These are phyloP conservation scores for Pseudozyma pruni DNA, from an alignment of 1,284 basidiomycete genomes.

Conservation along the genomic window DNA sequence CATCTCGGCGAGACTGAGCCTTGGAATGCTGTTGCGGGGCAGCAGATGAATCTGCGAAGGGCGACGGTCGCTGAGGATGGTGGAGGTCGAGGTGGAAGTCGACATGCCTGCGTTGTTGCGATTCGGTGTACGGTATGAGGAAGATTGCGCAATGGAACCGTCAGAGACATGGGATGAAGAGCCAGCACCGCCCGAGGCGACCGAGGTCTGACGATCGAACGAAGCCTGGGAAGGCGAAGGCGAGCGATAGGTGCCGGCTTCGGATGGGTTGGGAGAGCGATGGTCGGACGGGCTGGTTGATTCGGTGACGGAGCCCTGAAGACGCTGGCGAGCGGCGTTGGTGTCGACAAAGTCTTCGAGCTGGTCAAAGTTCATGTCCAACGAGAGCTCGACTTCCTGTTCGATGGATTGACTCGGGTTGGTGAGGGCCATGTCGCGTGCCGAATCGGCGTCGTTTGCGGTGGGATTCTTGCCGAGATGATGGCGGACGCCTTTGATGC, in stretches of 20 bases:
- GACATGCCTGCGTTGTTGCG: constrained; percentile 26
- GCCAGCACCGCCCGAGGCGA: constrained; percentile 18
- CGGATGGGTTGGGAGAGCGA: constrained; percentile 33
- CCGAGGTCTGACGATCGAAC: constrained; percentile 29
- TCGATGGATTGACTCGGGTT: constrained; percentile 40
- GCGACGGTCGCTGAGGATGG: constrained; percentile 42
- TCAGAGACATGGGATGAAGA: constrained; percentile 37
- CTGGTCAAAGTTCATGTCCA: constrained; percentile 81
- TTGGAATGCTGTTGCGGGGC: constrained; percentile 34
- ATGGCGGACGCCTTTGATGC: constrained; percentile 47
- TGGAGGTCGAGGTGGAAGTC: constrained; percentile 25
- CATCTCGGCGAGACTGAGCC: constrained; percentile 45
- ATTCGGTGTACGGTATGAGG: constrained; percentile 15
- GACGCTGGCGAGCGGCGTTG: constrained; percentile 42
- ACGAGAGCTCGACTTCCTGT: constrained; percentile 62
- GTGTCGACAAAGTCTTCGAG: constrained; percentile 85
- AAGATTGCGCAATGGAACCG: constrained; percentile 10
- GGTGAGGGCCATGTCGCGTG: constrained; percentile 16
- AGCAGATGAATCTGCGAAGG: constrained; percentile 37
- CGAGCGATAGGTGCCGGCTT: constrained; percentile 23
- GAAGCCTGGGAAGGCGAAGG: constrained; percentile 33
- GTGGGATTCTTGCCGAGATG: constrained; percentile 33
- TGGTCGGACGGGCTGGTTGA: constrained; percentile 33
- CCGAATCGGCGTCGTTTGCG: constrained; percentile 20
- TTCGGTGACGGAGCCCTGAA: constrained; percentile 41